These are phyloP conservation scores for Heliosperma pusillum DNA, from an alignment of 148 eudicot genomes.

Conservation along the genomic window DNA sequence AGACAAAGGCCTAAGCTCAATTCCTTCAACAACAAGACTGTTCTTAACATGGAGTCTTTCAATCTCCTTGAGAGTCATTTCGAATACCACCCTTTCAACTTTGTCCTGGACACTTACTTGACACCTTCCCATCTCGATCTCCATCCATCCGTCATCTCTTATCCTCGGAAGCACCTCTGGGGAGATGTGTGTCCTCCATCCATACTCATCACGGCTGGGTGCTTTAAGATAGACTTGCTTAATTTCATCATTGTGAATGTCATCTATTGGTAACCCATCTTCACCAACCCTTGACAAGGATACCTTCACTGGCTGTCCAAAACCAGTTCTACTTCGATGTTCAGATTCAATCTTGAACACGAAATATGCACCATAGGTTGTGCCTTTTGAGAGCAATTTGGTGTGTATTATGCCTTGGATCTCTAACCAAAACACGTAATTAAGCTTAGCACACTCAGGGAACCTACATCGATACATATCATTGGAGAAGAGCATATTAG, in stretches of 20 bases:
- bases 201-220: neutral
- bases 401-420: slow-evolving; percentile 28
- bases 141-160: slow-evolving; percentile 13
- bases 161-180: neutral
- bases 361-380: slow-evolving; percentile 34
- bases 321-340: slow-evolving; percentile 4
- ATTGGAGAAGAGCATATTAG: too few relatives aligned
- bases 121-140: slow-evolving; percentile 13
- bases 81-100: neutral
- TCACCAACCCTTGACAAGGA: neutral
- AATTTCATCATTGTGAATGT: neutral
- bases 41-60: too few relatives aligned
- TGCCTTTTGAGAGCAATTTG: slow-evolving; percentile 28
- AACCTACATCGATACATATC: slow-evolving; percentile 25
- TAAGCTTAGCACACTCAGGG: slow-evolving; percentile 36
- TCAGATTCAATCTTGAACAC: slow-evolving; percentile 26
- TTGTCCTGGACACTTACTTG: neutral
- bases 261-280: slow-evolving; percentile 2
- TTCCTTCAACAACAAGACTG: too few relatives aligned
- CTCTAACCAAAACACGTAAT: slow-evolving; percentile 41
- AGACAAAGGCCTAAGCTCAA: slow-evolving; percentile 13
- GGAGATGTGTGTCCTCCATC: neutral
- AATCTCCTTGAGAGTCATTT: too few relatives aligned
- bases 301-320: slow-evolving; percentile 1
- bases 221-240: neutral